Evolutionary conservation across 306 rosid genomes (phyloP).

Genomic region (Glycine tomentella): DNA sequence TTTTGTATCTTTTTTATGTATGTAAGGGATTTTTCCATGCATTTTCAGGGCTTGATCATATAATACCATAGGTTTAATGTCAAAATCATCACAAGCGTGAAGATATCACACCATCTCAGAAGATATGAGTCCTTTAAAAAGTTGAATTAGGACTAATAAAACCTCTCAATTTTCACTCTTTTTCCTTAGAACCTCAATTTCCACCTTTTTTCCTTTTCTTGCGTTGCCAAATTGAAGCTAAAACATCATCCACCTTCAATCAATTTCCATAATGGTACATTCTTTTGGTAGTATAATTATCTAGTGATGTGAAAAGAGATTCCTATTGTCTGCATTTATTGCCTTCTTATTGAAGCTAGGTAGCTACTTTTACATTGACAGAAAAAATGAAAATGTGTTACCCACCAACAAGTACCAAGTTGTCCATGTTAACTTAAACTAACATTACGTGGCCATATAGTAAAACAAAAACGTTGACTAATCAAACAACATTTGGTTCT

Average conservation of each 20-base stretch:
- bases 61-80: constrained; percentile 6
- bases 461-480: constrained; percentile 31
- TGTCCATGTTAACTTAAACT: neutral
- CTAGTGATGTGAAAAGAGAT: too few relatives aligned
- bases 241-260: constrained; percentile 12
- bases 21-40: constrained; percentile 5
- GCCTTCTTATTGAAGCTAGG: constrained; percentile 32
- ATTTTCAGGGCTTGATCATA: constrained; percentile 3
- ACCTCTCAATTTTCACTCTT: neutral
- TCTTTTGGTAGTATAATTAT: neutral
- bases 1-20: neutral
- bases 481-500: neutral
- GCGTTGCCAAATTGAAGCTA: constrained; percentile 17
- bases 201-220: neutral
- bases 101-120: neutral
- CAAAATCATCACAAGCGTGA: constrained; percentile 37
- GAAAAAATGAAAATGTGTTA: constrained; percentile 22
- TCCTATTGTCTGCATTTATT: neutral
- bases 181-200: too few relatives aligned
- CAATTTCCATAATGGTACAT: constrained; percentile 7
- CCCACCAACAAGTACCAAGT: constrained; percentile 20
- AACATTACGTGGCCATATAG: neutral
- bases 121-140: constrained; percentile 1
- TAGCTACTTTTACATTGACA: neutral
- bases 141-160: constrained; percentile 15